Conservation (phyloP, 176 grass and related monocot species). For the Aegilops tauschii region DNA sequence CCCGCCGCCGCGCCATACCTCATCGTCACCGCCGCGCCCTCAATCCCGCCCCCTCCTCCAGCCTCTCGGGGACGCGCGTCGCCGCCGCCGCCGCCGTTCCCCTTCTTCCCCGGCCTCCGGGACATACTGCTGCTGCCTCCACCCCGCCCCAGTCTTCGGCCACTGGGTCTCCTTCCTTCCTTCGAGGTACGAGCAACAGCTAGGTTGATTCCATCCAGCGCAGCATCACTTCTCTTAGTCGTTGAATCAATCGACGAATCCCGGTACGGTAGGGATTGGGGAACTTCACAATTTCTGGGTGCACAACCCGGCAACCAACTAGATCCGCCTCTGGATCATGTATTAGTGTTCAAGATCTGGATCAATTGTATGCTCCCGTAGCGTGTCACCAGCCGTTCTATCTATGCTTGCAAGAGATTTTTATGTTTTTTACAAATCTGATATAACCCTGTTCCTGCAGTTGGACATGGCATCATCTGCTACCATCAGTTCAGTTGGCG, state of each 20-base stretch:
- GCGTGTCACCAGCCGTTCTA: no score
- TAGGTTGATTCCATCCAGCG: not conserved
- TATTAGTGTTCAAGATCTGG: no score
- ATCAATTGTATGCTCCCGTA: no score
- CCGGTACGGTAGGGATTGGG: no score
- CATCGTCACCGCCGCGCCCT: not conserved
- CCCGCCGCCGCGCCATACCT: no score
- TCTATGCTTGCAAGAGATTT: not conserved
- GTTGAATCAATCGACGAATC: not conserved
- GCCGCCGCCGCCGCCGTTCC: no score
- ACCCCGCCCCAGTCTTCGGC: not conserved
- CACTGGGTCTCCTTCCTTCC: not conserved
- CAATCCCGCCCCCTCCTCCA: not conserved
- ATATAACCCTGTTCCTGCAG: not conserved
- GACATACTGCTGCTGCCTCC: not conserved
- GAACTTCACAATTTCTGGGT: not conserved
- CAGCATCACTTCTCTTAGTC: not conserved
- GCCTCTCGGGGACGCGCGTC: no score
- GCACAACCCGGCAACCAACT: not conserved
- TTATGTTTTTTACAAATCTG: not conserved
- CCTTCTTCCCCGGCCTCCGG: no score
- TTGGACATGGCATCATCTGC: constrained; percentile 31
- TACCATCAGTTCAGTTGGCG: constrained; percentile 25
- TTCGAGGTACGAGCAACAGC: not conserved
- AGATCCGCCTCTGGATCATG: not conserved